Evolutionary conservation across 306 rosid genomes (phyloP).

Genomic region (Cicer yamashitae): DNA sequence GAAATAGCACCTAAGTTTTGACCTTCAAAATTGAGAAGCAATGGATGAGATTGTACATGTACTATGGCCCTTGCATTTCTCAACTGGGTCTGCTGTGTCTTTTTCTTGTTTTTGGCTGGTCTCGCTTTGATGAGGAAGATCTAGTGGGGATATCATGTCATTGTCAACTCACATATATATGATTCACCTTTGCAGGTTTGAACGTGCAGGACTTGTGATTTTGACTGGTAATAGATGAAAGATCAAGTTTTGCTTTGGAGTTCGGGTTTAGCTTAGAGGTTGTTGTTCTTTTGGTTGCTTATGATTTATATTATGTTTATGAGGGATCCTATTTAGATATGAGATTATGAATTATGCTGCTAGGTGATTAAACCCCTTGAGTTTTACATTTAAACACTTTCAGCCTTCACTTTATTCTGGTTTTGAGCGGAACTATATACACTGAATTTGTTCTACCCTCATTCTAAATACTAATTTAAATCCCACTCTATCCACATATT

Average conservation of each 20-base stretch:
- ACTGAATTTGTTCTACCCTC: background rate
- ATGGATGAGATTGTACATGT: background rate
- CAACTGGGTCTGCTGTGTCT: background rate
- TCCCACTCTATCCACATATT: too few relatives aligned
- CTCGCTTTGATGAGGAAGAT: background rate
- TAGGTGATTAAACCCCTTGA: background rate
- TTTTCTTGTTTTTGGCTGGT: background rate
- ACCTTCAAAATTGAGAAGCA: background rate
- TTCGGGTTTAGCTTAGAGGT: background rate
- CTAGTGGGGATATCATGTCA: background rate
- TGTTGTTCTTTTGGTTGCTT: constrained; percentile 10
- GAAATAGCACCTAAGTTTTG: too few relatives aligned
- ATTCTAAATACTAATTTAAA: too few relatives aligned
- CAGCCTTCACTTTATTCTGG: constrained; percentile 8
- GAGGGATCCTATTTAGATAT: background rate
- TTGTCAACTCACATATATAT: background rate
- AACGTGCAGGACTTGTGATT: constrained; percentile 77
- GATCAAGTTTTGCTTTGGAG: constrained; percentile 28
- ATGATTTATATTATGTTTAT: background rate
- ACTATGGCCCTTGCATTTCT: background rate
- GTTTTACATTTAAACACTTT: constrained; percentile 15
- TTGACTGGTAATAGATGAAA: background rate
- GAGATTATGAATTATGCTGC: too few relatives aligned
- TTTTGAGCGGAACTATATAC: background rate
- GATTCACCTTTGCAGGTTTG: constrained; percentile 62